These are phyloP conservation scores for Ceratobasidium sp. DNA, from an alignment of 1,284 basidiomycete genomes.

Conservation along the genomic window DNA sequence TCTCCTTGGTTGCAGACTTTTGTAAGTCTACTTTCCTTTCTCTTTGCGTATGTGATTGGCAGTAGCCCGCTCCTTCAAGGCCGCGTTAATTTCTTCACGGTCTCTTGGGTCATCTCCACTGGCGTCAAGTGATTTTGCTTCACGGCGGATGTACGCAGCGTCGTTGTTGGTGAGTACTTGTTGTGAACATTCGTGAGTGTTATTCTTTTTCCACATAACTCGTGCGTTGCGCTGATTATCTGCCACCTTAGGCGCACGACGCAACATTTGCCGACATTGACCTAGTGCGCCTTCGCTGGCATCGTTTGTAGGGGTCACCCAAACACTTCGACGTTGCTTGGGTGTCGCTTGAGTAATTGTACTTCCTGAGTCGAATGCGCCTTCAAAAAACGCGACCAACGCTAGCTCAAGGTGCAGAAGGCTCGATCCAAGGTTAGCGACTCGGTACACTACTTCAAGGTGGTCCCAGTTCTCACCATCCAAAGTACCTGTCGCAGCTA, in stretches of 20 bases:
- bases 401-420: constrained; percentile 17
- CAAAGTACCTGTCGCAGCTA: neutral
- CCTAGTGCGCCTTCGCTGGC: constrained; percentile 34
- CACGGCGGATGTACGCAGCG: neutral
- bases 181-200: neutral
- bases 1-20: neutral
- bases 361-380: constrained; percentile 4
- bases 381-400: constrained; percentile 35
- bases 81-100: neutral
- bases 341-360: constrained; percentile 11
- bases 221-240: constrained; percentile 28
- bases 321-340: neutral
- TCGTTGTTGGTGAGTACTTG: neutral
- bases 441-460: constrained; percentile 18
- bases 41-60: neutral
- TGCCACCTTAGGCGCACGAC: neutral
- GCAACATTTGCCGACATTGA: constrained; percentile 36
- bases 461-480: constrained; percentile 15
- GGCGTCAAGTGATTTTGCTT: constrained; percentile 2
- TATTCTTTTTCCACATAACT: constrained; percentile 25
- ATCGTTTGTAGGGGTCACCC: constrained; percentile 28
- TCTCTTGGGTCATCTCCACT: neutral
- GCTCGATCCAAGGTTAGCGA: neutral
- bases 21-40: no score
- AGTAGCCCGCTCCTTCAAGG: neutral